phyloP scores from a whole-genome alignment of 768 basidiomycete species.

The Amanita rimosa region DNA sequence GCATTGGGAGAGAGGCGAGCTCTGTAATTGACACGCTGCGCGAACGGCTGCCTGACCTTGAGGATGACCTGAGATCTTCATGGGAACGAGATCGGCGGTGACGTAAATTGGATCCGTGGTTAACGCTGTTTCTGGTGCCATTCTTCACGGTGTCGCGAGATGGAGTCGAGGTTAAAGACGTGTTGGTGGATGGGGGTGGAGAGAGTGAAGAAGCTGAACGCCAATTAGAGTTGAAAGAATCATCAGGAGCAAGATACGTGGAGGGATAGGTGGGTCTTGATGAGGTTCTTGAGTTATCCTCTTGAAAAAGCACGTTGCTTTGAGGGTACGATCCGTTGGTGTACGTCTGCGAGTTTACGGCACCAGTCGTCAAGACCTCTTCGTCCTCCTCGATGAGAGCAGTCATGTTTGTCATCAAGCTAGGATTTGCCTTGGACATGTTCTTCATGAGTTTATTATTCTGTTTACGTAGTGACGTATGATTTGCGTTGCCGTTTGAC shows the following conservation, averaged over 20 bases:
- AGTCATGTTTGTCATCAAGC: slow-evolving; percentile 42
- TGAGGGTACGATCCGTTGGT: slow-evolving; percentile 1
- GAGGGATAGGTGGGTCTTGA: background rate
- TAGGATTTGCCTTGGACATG: slow-evolving; percentile 23
- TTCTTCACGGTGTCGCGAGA: slow-evolving; percentile 5
- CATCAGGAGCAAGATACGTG: background rate
- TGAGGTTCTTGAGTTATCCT: background rate
- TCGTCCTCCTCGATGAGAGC: slow-evolving; percentile 45
- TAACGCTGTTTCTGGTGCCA: slow-evolving; percentile 1
- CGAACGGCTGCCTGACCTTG: slow-evolving; percentile 2
- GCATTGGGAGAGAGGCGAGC: slow-evolving; percentile 8
- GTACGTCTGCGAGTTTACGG: background rate
- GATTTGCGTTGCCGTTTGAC: slow-evolving; percentile 7
- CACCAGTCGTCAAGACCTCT: slow-evolving; percentile 6
- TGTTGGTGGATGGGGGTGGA: background rate
- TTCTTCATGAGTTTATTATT: slow-evolving; percentile 13
- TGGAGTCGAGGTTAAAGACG: slow-evolving; percentile 3
- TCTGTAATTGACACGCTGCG: background rate
- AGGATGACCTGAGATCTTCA: slow-evolving; percentile 10
- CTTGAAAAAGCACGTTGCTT: background rate
- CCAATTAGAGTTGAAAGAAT: background rate
- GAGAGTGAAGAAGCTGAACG: background rate
- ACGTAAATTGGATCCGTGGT: background rate
- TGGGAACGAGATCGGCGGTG: slow-evolving; percentile 9
- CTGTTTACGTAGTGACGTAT: slow-evolving; percentile 4